Evolutionary conservation across 306 rosid genomes (phyloP).

Genomic region (Lathyrus aphaca): DNA sequence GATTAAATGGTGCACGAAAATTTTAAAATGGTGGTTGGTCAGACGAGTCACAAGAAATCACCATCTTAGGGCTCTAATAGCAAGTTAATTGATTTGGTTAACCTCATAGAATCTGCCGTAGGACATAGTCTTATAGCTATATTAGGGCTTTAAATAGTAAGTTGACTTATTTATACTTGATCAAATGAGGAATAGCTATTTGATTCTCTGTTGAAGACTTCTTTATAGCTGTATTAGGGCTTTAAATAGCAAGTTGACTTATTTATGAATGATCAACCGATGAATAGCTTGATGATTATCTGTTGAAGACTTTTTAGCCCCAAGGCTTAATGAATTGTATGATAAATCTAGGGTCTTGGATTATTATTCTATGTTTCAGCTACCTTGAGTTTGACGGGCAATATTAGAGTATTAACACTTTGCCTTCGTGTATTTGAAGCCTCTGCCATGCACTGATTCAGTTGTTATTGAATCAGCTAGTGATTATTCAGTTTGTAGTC

Average conservation of each 20-base stretch:
- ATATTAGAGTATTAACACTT: neutral
- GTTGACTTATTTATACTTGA: constrained; percentile 5
- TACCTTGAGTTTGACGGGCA: neutral
- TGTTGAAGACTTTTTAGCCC: neutral
- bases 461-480: neutral
- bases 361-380: no score
- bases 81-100: neutral
- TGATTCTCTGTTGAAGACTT: neutral
- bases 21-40: neutral
- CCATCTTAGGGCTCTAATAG: neutral
- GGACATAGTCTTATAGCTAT: neutral
- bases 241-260: neutral
- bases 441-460: neutral
- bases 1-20: neutral
- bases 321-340: constrained; percentile 1
- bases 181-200: neutral
- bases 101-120: neutral
- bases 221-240: neutral
- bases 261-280: neutral
- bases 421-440: neutral
- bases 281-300: neutral
- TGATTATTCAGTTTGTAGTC: neutral
- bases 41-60: neutral
- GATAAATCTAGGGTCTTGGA: constrained; percentile 1
- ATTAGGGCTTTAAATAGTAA: neutral